Evolutionary conservation across 2,329 filamentous ascomycete genomes (phyloP).

Genomic region (Venturiaceae sp.): DNA sequence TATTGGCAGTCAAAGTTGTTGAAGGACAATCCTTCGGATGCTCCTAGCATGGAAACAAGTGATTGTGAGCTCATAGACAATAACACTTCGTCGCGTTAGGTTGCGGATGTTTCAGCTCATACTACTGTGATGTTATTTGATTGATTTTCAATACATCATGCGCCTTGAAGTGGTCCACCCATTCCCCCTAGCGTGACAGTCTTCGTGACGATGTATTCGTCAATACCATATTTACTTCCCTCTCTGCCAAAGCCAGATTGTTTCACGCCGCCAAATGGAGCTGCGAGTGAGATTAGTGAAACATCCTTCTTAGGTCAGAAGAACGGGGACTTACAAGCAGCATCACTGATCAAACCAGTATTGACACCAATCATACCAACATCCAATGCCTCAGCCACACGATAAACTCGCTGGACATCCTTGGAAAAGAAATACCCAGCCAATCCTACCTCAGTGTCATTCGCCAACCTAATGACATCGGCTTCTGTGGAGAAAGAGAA

Average conservation of each 20-base stretch:
- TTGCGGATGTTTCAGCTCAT: too few relatives aligned
- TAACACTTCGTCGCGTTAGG: too few relatives aligned
- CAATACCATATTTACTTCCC: constrained; percentile 39
- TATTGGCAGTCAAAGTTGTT: too few relatives aligned
- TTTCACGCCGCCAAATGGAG: constrained; percentile 40
- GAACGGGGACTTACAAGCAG: too few relatives aligned
- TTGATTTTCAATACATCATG: too few relatives aligned
- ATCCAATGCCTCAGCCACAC: constrained; percentile 58
- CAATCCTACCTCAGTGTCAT: constrained; percentile 73
- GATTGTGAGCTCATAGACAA: too few relatives aligned
- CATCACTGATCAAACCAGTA: constrained; percentile 39
- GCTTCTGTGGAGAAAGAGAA: constrained; percentile 84
- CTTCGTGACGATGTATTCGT: constrained; percentile 38
- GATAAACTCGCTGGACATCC: constrained; percentile 48
- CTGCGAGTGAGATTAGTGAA: too few relatives aligned
- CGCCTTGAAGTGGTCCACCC: not conserved
- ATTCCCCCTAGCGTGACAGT: constrained; percentile 45
- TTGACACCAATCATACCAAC: constrained; percentile 74
- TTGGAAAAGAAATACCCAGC: constrained; percentile 87
- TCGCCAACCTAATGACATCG: constrained; percentile 78
- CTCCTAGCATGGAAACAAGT: too few relatives aligned
- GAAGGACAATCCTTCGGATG: too few relatives aligned
- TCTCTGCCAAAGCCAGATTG: constrained; percentile 42
- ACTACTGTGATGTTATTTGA: too few relatives aligned
- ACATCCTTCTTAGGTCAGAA: too few relatives aligned